These are phyloP conservation scores for Pseudopithomyces maydicus DNA, from an alignment of 2,329 filamentous ascomycete species.

Conservation along the genomic window DNA sequence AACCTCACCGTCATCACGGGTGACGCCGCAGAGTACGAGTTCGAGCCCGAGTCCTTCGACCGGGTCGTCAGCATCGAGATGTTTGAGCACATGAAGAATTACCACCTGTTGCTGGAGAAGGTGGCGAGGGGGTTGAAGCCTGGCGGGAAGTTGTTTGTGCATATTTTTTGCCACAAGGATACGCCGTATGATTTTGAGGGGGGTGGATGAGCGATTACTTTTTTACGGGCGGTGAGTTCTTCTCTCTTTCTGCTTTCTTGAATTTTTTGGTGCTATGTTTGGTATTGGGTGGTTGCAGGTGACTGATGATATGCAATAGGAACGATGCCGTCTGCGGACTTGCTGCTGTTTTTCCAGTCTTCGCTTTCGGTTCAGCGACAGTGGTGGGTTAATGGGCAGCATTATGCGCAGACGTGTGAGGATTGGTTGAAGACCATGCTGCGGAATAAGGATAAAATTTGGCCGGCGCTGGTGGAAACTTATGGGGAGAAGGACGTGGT, in stretches of 20 bases:
- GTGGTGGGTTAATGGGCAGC: constrained; percentile 73
- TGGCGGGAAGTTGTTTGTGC: constrained; percentile 70
- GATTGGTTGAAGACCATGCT: constrained; percentile 68
- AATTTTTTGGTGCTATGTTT: background rate
- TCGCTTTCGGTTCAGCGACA: constrained; percentile 65
- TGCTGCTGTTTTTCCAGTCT: constrained; percentile 69
- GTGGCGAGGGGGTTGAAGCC: constrained; percentile 64
- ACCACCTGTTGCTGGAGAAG: constrained; percentile 69
- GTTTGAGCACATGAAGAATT: constrained; percentile 81
- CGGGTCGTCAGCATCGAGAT: constrained; percentile 72
- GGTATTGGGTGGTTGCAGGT: no score
- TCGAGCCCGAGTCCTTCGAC: constrained; percentile 63
- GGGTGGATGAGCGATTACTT: constrained; percentile 78
- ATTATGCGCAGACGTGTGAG: constrained; percentile 74
- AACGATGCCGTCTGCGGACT: constrained; percentile 68
- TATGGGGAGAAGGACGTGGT: constrained; percentile 65
- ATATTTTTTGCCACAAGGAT: constrained; percentile 68
- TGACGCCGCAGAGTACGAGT: constrained; percentile 69
- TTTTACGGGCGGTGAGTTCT: constrained; percentile 69
- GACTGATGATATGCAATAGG: background rate
- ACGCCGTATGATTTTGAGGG: constrained; percentile 73
- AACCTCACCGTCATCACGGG: constrained; percentile 71
- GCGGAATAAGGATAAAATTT: constrained; percentile 63
- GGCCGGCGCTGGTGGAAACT: constrained; percentile 67
- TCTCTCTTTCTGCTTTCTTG: background rate